Evolutionary conservation across 768 basidiomycete species (phyloP), one percentile per base, ranked within the genome.

Genomic region (Tricholoma saponaceum): DNA sequence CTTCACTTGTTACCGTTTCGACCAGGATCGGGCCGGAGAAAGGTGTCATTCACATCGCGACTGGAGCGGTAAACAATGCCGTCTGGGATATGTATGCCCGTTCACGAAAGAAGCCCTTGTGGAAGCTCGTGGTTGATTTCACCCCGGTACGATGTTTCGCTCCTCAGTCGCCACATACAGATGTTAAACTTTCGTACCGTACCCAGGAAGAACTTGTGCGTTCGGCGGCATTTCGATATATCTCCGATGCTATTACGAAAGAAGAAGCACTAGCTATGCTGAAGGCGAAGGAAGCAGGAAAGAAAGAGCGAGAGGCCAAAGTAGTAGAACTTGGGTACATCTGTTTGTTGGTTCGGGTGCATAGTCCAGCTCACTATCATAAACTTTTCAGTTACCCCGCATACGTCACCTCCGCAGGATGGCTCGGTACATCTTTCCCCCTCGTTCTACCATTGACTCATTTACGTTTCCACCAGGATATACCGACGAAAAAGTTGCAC

Each of bases 121-220:
- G 95, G 95, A 95, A 97, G 69, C 79, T 98, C 14, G 80, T 98
- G 50, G 87, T 88, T 1, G 95, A 98, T 65, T 93, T 97, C 76
- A 89, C 90, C 6, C 87, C 92, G 1, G 88, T 72, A 60, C 49
- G 67, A 55, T 51, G 16, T 25, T 26, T 13, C 52, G n/a, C 43
- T 41, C 53, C 5, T 39, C 30, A 28, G 33, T 51, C 5, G 22
- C 5, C 33, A 52, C 35, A 10, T 50, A 20, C 10, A 4, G 3
- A 14, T 25, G n/a, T 25, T 7, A n/a, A 39, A 1, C 10, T 25
- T 37, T 49, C 10, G 28, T 18, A 16, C n/a, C 20, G 13, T 56
- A n/a, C 26, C 23, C 63, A 90, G 88, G 90, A 92, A 71, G 88
- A 89, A 65, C 74, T 95, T 14, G 89, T 95, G 3, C 79, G 78